phyloP scores from a whole-genome alignment of 306 rosid genomes.

The Neltuma alba region DNA sequence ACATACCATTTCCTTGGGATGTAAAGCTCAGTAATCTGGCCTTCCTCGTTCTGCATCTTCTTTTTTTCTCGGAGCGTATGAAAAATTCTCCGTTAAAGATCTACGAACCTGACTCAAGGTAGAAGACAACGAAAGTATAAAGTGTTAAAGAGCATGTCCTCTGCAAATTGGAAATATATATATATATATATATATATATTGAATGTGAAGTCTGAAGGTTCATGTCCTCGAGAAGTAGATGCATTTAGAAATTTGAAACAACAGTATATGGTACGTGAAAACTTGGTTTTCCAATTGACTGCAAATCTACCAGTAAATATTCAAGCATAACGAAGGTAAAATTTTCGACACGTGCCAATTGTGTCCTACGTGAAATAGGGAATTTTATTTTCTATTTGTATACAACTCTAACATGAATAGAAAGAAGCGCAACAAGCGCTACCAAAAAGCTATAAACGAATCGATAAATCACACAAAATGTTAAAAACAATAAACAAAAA shows the following conservation, averaged over 20 bases:
- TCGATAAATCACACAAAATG: neutral
- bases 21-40: constrained; percentile 53
- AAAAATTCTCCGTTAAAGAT: neutral
- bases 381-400: neutral
- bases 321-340: neutral
- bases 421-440: neutral
- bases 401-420: neutral
- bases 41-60: constrained; percentile 59
- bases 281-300: neutral
- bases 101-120: neutral
- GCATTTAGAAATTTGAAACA: neutral
- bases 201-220: neutral
- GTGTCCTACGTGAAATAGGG: neutral
- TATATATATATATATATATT: too few species aligned
- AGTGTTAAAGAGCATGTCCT: neutral
- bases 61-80: neutral
- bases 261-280: neutral
- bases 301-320: neutral
- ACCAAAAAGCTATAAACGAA: neutral
- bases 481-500: neutral
- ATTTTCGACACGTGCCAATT: neutral
- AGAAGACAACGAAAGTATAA: neutral
- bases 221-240: neutral
- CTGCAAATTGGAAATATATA: neutral
- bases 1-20: constrained; percentile 57